Base-by-base conservation (phyloP, 2,329 filamentous ascomycete species). In the Venturia asperata region DNA sequence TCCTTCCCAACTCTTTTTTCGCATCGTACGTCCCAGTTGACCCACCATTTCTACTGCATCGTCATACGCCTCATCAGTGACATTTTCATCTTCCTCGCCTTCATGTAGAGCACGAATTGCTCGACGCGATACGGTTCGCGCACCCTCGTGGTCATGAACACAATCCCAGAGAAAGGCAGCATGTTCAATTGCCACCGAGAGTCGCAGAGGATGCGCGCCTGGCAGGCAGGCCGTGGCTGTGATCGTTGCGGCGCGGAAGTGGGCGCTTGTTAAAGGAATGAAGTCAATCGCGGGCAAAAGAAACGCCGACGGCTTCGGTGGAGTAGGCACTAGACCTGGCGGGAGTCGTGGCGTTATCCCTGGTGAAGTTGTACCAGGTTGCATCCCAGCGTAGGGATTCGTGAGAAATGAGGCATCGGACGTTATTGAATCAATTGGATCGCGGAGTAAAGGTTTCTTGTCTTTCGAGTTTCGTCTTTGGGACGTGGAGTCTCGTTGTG, bases 131-230 rank as follows among this genome's bases (percentile, higher is more conserved):
- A 97, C 76, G 64, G 84, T 83, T 41, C 92, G 84, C 63, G 91
- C 92, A 43, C 81, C 85, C 27, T 92, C 87, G 60, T 84, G 81
- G 70, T 97, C 92, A 73, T 94, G 91, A 2, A 91, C 82, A 72
- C 93, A 97, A 73, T 97, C 94, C 79, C 93, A 97, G 0, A 97
- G 79, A 74, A 97, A 99, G 0, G 92, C 92, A 17, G 90, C 86
- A 74, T 95, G 95, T 75, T 99, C 94, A 0, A 96, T 88, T 71
- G 94, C 94, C 63, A 96, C 88, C 0, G 91, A 95, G 0, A 99
- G 80, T 0, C 93, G 88, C 19, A 99, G 79, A 0, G 94, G 94
- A 73, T 97, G 92, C 0, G 91, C 95, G 2, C 92, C 91, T 74
- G 91, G 91, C 0, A 97, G 83, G 11, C 92, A 80, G 34, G 81